Evolutionary conservation across 2,329 filamentous ascomycete genomes (phyloP).

Genomic region (Diplodia intermedia): DNA sequence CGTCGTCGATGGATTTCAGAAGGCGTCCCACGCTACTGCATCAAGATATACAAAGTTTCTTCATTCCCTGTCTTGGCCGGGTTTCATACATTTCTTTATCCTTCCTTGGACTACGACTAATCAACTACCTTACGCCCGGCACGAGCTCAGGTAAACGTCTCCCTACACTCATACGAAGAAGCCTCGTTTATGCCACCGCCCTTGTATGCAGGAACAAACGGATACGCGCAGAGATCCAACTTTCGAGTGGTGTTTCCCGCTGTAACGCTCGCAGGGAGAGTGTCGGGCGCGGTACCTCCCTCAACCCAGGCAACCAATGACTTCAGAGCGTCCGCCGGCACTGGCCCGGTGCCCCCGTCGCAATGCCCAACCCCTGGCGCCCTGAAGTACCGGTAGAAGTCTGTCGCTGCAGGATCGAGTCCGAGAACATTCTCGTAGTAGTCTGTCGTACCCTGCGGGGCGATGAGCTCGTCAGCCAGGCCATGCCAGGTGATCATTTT

Average conservation of each 20-base stretch:
- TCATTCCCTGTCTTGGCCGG: background rate
- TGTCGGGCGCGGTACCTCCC: slow-evolving; percentile 22
- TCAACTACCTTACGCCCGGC: background rate
- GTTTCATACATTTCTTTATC: background rate
- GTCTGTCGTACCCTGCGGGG: background rate
- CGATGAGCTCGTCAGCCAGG: slow-evolving; percentile 16
- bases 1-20: no score
- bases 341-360: background rate
- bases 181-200: background rate
- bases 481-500: slow-evolving; percentile 57
- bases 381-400: slow-evolving; percentile 35
- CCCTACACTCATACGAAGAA: slow-evolving; percentile 1
- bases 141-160: background rate
- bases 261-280: slow-evolving; percentile 8
- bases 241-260: background rate
- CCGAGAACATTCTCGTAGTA: slow-evolving; percentile 23
- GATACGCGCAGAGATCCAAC: slow-evolving; percentile 14
- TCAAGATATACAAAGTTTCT: background rate
- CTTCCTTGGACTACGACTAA: background rate
- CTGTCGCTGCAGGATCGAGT: slow-evolving; percentile 27
- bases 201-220: slow-evolving; percentile 11
- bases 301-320: slow-evolving; percentile 33
- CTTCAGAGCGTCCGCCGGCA: background rate
- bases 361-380: slow-evolving; percentile 35
- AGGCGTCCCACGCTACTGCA: background rate